Percentiles rank a stretch among this genome's conserved stretches.
Evolutionary conservation across 1,139 yeast genomes (phyloP).

Genomic region (Magnusiomyces clavatus): DNA sequence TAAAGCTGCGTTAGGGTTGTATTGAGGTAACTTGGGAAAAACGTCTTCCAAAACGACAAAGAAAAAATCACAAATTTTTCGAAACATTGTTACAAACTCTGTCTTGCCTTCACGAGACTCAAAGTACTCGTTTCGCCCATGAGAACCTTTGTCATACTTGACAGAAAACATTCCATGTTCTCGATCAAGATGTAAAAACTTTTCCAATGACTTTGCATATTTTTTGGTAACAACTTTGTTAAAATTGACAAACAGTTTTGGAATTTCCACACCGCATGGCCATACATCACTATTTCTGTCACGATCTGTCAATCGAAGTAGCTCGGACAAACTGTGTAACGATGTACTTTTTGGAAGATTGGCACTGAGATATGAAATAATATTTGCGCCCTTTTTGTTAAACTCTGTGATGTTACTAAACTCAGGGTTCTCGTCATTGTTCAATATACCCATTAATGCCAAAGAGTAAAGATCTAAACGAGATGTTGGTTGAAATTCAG

Average conservation of each 20-base stretch:
- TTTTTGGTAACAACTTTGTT: no score
- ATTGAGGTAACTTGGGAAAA: not conserved
- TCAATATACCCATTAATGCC: not conserved
- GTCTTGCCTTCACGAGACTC: no score
- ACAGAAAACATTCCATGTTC: no score
- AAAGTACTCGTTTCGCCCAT: no score
- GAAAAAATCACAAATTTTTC: not conserved
- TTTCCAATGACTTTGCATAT: no score
- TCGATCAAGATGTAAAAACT: not conserved
- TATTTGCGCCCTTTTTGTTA: no score
- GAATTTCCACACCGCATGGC: not conserved
- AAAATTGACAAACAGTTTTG: no score
- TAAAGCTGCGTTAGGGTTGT: not conserved
- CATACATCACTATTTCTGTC: not conserved
- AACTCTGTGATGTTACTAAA: no score
- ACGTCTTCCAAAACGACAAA: not conserved
- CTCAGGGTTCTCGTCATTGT: no score
- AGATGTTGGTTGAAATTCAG: not conserved
- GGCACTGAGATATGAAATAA: no score
- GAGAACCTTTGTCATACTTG: no score
- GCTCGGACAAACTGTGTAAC: not conserved
- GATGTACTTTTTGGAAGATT: not conserved
- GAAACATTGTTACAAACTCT: not conserved
- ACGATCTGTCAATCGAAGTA: not conserved
- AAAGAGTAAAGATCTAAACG: constrained; percentile 2